These are phyloP conservation scores for Ceratocystis albifundus DNA, from an alignment of 2,329 filamentous ascomycete genomes.

Conservation along the genomic window DNA sequence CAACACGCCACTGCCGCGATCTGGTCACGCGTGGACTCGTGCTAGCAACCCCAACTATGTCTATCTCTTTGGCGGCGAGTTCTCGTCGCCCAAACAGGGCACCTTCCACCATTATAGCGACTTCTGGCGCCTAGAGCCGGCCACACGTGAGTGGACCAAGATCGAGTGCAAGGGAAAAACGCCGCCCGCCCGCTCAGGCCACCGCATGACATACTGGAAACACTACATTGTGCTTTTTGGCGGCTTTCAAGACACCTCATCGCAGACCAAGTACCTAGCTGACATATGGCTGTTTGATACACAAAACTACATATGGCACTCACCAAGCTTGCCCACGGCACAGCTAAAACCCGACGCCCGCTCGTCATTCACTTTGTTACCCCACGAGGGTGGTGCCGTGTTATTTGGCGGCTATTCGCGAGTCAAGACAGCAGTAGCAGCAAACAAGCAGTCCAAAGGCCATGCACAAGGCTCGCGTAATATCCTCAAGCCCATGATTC, in stretches of 20 bases:
- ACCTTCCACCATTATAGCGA: constrained; percentile 99
- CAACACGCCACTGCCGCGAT: constrained; percentile 80
- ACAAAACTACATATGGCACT: constrained; percentile 71
- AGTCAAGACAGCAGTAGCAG: constrained; percentile 57
- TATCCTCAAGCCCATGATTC: constrained; percentile 72
- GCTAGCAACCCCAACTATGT: constrained; percentile 74
- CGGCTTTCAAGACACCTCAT: constrained; percentile 92
- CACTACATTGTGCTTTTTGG: constrained; percentile 94
- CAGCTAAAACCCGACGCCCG: constrained; percentile 81
- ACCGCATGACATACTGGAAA: constrained; percentile 94
- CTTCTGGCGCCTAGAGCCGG: constrained; percentile 86
- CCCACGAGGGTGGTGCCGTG: constrained; percentile 80
- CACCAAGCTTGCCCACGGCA: constrained; percentile 60
- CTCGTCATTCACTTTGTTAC: constrained; percentile 83
- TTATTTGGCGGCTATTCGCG: constrained; percentile 90
- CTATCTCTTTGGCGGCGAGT: constrained; percentile 93
- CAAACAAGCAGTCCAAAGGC: constrained; percentile 54
- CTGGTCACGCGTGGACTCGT: constrained; percentile 88
- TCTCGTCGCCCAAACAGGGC: constrained; percentile 90
- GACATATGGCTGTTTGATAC: constrained; percentile 97
- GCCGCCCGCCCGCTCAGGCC: constrained; percentile 77
- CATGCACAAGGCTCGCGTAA: constrained; percentile 53
- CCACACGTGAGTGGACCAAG: constrained; percentile 77
- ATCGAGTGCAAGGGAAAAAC: constrained; percentile 68
- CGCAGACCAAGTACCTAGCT: constrained; percentile 83